A percentile compares a stretch with the other conserved stretches of the same genome.
Evolutionary conservation across 176 grass and related monocot species (phyloP).

Genomic region (Triticum urartu): DNA sequence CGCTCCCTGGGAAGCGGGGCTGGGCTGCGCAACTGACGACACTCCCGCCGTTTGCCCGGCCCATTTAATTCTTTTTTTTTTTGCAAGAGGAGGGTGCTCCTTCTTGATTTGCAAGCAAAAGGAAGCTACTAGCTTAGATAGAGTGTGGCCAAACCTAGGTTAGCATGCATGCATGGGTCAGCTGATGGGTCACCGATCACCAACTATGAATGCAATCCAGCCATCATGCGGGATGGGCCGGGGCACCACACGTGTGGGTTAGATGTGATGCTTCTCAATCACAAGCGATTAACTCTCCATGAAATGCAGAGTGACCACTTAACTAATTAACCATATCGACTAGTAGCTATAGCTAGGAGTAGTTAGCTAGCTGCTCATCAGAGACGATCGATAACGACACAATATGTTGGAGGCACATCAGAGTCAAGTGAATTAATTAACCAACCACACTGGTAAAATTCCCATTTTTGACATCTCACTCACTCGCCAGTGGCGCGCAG

Average conservation of each 20-base stretch:
- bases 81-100: neutral
- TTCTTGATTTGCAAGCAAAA: neutral
- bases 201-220: neutral
- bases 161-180: neutral
- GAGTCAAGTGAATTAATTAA: neutral
- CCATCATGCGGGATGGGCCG: neutral
- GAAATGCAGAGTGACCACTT: neutral
- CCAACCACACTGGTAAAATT: neutral
- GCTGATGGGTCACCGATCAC: slow-evolving; percentile 13
- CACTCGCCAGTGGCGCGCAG: neutral
- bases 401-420: neutral
- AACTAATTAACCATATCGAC: neutral
- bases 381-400: neutral
- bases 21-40: neutral
- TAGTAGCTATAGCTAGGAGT: neutral
- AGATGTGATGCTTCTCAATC: neutral
- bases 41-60: neutral
- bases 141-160: neutral
- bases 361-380: neutral
- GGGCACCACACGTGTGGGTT: slow-evolving; percentile 16
- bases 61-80: neutral
- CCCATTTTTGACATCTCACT: neutral
- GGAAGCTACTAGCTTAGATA: neutral
- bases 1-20: too few species aligned
- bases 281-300: neutral